phyloP scores from a whole-genome alignment of 1,284 basidiomycete genomes.

The Cutaneotrichosporon dermatis region DNA sequence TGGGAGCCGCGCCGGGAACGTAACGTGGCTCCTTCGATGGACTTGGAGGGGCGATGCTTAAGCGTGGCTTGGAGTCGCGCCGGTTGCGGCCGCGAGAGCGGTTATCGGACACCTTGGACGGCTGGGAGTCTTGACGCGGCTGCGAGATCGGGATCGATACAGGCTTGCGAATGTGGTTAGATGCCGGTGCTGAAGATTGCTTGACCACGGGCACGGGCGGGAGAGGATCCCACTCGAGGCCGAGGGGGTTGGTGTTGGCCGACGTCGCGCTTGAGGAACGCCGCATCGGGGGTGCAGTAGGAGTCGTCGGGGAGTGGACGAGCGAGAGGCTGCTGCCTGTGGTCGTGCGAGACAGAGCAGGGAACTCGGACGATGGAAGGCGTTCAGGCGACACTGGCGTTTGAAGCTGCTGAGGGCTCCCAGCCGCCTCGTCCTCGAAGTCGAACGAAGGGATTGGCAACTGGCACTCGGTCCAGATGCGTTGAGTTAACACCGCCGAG shows the following conservation, averaged over 20 bases:
- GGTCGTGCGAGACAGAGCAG: constrained; percentile 15
- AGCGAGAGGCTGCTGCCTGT: constrained; percentile 13
- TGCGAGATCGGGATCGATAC: not conserved
- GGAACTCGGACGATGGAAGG: constrained; percentile 9
- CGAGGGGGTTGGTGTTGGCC: constrained; percentile 9
- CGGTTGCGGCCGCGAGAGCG: not conserved
- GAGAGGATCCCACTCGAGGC: constrained; percentile 16
- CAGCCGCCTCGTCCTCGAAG: constrained; percentile 10
- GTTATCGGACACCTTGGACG: not conserved
- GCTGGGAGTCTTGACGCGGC: not conserved
- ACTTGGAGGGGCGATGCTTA: not conserved
- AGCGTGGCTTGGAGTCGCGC: not conserved
- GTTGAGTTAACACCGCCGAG: constrained; percentile 15
- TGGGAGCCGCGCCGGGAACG: constrained; percentile 9
- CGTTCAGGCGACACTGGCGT: constrained; percentile 14
- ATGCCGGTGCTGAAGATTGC: not conserved
- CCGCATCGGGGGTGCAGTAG: not conserved
- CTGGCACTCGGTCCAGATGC: constrained; percentile 25
- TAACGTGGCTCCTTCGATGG: constrained; percentile 2
- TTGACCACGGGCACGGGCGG: not conserved
- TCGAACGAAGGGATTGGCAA: constrained; percentile 8
- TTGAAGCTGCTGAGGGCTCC: constrained; percentile 8
- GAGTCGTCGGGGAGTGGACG: constrained; percentile 4
- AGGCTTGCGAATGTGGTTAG: not conserved
- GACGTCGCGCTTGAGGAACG: constrained; percentile 7